phyloP scores from a whole-genome alignment of 139 green algal genomes.

The Zygnema circumcarinatum region DNA sequence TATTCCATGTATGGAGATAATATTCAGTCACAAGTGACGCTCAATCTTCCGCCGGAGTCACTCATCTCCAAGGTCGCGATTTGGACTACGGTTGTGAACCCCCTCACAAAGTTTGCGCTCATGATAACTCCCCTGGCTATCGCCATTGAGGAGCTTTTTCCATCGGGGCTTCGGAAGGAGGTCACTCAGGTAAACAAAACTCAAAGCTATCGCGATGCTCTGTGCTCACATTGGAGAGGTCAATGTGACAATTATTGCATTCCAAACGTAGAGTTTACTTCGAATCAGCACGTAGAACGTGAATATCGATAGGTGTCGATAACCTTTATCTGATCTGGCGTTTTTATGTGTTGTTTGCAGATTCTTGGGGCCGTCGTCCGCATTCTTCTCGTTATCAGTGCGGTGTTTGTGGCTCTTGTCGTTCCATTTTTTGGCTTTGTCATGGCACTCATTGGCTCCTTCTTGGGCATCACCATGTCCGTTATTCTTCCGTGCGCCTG shows the following conservation, averaged over 20 bases:
- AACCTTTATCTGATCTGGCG: too few relatives aligned
- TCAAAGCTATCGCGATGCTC: too few relatives aligned
- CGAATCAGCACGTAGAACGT: too few relatives aligned
- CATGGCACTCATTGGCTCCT: conserved; percentile 58
- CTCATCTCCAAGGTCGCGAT: conserved; percentile 45
- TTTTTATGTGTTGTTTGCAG: neutral
- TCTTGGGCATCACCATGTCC: conserved; percentile 44
- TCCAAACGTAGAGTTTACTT: too few relatives aligned
- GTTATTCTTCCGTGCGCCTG: conserved; percentile 51
- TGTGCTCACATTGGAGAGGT: too few relatives aligned
- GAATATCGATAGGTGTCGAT: too few relatives aligned
- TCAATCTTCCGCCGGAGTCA: conserved; percentile 25
- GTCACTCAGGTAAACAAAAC: too few relatives aligned
- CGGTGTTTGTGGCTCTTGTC: conserved; percentile 26
- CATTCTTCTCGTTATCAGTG: conserved; percentile 27
- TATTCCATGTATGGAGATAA: conserved; percentile 52
- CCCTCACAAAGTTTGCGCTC: conserved; percentile 38
- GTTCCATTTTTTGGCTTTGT: conserved; percentile 57
- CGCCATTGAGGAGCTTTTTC: conserved; percentile 39
- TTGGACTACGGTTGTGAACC: conserved; percentile 51
- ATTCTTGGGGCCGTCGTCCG: neutral
- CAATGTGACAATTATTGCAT: too few relatives aligned
- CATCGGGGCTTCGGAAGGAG: neutral
- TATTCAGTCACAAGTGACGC: conserved; percentile 34
- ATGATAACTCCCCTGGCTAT: conserved; percentile 35